These are phyloP conservation scores for Trichoderma sp. DNA, from an alignment of 2,329 filamentous ascomycete species.

Conservation along the genomic window DNA sequence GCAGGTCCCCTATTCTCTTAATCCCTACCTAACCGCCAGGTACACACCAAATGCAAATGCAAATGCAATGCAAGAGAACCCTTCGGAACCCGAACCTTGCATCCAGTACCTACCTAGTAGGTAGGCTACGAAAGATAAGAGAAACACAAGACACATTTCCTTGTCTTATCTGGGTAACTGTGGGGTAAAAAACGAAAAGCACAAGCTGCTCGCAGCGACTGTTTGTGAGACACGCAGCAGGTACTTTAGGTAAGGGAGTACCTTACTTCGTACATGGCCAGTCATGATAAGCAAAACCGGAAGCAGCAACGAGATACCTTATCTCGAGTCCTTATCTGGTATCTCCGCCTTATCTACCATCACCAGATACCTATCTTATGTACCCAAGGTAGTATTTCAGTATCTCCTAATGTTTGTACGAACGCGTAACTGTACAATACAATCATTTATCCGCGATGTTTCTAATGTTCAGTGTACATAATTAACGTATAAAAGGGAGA, in stretches of 20 bases:
- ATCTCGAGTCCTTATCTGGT: not conserved
- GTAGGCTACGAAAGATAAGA: not conserved
- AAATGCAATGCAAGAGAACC: not conserved
- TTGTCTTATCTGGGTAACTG: not conserved
- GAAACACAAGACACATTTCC: not conserved
- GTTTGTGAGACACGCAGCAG: not conserved
- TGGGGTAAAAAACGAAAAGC: too few relatives aligned
- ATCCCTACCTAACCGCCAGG: not conserved
- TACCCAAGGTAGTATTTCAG: not conserved
- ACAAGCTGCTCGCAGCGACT: not conserved
- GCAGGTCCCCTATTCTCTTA: not conserved
- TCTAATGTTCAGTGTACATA: not conserved
- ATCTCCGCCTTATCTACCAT: not conserved
- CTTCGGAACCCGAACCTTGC: not conserved
- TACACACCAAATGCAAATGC: not conserved
- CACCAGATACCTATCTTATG: not conserved
- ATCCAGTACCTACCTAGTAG: too few relatives aligned
- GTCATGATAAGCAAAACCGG: not conserved
- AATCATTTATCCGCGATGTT: not conserved
- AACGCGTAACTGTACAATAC: not conserved
- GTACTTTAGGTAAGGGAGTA: not conserved
- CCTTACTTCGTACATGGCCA: not conserved
- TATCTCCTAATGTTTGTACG: not conserved
- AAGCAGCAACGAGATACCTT: not conserved
- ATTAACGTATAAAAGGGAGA: not conserved